Evolutionary conservation across 306 rosid species (phyloP), one percentile per base, ranked within the genome.

Genomic region (Glycine latifolia): DNA sequence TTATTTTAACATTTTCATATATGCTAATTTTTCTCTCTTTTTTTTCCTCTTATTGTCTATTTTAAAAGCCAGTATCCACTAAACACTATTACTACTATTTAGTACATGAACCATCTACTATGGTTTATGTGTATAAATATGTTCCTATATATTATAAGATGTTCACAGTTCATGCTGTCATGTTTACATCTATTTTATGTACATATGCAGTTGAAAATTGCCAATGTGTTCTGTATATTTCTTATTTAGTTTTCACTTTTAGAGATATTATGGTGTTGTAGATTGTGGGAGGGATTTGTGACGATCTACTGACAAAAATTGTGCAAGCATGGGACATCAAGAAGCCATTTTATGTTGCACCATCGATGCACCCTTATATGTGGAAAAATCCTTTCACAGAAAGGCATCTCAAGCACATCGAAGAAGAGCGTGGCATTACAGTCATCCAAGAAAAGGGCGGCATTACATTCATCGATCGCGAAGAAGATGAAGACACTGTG

Each of bases 271-370:
- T 65, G 48, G 3, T 71, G 2, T 10, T 75, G 82, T 77, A 92
- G 99, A 91, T 95, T 85, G 97, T 87, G 0, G 92, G 90, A 2
- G 99, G 97, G 53, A 16, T 89, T 76, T 86, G 92, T 46, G 99
- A 92, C 87, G 89, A 91, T 79, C 76, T 90, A 63, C 72, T 92
- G 66, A 91, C 97, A 10, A 87, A 90, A 54, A 71, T 88, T 14
- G 94, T 90, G 66, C 86, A 94, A 81, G 88, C 92, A 68, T 95
- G 99, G 99, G 92, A 95, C 85, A 84, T 71, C 83, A 87, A 61
- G 66, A 95, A 90, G 82, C 95, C 92, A 26, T 8, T 95, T 10
- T 92, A 86, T 46, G 90, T 90, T 62, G 99, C 97, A 37, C 97
- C 97, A 39, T 87, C 97, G 59, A 92, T 95, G 97, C 87, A 95